Conservation (phyloP, 352 stramenopile species). For the Globisporangium irregulare region DNA sequence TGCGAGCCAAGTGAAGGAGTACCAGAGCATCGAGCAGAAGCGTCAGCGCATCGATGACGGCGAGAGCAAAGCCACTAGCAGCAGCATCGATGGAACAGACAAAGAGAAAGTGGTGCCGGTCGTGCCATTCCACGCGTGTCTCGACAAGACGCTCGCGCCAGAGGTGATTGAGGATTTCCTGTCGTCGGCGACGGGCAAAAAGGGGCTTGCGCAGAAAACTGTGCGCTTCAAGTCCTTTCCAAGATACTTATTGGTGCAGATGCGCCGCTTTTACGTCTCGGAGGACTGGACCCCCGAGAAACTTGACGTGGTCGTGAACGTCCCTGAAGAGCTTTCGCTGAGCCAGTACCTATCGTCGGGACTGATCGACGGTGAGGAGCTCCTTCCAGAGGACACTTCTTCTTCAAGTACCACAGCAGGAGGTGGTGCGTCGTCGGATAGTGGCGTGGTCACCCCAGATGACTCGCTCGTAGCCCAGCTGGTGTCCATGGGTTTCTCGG, state of each 20-base stretch:
- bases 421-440: background rate
- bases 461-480: constrained; percentile 92
- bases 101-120: constrained; percentile 77
- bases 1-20: constrained; percentile 78
- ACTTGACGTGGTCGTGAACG: constrained; percentile 95
- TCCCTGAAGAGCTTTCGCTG: constrained; percentile 90
- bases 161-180: constrained; percentile 93
- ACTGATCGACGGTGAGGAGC: constrained; percentile 81
- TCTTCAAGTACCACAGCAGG: constrained; percentile 21
- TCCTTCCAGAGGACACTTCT: constrained; percentile 72
- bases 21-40: constrained; percentile 85
- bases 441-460: constrained; percentile 67
- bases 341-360: constrained; percentile 79
- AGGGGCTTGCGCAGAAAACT: constrained; percentile 73
- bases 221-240: constrained; percentile 94
- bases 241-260: constrained; percentile 95
- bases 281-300: constrained; percentile 97
- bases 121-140: constrained; percentile 92
- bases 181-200: constrained; percentile 68
- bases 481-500: constrained; percentile 97
- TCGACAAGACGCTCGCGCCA: constrained; percentile 90
- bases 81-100: constrained; percentile 11
- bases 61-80: constrained; percentile 18
- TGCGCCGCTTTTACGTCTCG: constrained; percentile 95
- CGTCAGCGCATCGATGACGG: constrained; percentile 80